Conservation (phyloP, 2,329 filamentous ascomycete species). For the Aspergillus proliferans region DNA sequence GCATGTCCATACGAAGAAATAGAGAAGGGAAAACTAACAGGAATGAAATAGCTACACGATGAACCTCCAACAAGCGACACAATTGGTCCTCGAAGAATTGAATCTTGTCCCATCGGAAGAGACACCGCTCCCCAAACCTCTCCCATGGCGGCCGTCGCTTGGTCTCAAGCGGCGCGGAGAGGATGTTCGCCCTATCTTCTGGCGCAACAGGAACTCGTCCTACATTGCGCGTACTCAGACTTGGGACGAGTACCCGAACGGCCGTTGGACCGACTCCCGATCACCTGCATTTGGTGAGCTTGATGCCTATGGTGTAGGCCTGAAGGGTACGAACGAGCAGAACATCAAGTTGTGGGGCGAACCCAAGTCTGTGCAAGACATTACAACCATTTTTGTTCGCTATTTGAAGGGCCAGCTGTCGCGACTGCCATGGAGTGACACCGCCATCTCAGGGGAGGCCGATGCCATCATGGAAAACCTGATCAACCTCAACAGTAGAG, state of each 20-base stretch:
- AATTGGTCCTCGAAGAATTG: conserved; percentile 88
- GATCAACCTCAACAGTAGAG: conserved; percentile 74
- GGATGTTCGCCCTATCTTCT: conserved; percentile 97
- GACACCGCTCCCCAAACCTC: conserved; percentile 75
- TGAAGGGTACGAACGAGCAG: conserved; percentile 91
- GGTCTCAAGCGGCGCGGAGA: conserved; percentile 82
- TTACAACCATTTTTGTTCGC: conserved; percentile 74
- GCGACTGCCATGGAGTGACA: conserved; percentile 88
- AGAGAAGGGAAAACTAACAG: not conserved
- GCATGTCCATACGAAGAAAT: not conserved
- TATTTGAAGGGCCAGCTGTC: conserved; percentile 78
- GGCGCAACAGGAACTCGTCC: conserved; percentile 93
- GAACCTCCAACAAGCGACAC: conserved; percentile 92
- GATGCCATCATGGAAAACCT: conserved; percentile 70
- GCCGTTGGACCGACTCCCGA: conserved; percentile 93
- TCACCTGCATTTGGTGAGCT: conserved; percentile 95
- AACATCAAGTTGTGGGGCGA: conserved; percentile 94
- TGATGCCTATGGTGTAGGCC: conserved; percentile 85
- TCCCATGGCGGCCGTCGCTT: conserved; percentile 94
- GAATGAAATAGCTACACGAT: conserved; percentile 70
- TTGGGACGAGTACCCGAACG: conserved; percentile 99
- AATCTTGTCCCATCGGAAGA: conserved; percentile 70
- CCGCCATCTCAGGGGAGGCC: conserved; percentile 75
- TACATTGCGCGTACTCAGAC: conserved; percentile 94
- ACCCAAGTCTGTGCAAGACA: conserved; percentile 70